These are phyloP conservation scores for Theobroma grandiflorum DNA, from an alignment of 441 rosid species.

Conservation along the genomic window DNA sequence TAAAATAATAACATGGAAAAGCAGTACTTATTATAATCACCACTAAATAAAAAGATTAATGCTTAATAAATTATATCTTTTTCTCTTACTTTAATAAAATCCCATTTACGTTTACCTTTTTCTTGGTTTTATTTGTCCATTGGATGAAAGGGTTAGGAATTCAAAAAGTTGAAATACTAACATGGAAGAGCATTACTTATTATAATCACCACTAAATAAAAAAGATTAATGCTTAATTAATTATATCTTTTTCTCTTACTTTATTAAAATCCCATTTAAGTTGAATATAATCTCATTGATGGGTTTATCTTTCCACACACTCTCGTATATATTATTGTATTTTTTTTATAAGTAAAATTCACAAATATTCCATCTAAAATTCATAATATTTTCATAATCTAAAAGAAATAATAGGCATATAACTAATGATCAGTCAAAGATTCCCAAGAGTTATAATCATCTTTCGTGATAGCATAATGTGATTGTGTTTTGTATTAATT, in stretches of 20 bases:
- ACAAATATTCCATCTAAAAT: no score
- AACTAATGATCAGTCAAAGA: no score
- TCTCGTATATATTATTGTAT: background rate
- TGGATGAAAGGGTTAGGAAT: background rate
- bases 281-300: background rate
- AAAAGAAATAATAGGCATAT: no score
- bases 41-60: no score
- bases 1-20: background rate
- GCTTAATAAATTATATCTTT: no score
- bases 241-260: background rate
- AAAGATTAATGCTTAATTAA: background rate
- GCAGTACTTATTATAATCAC: background rate
- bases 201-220: background rate
- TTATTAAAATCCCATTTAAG: background rate
- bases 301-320: background rate
- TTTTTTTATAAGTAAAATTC: background rate
- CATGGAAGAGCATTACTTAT: background rate
- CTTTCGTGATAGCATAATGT: no score
- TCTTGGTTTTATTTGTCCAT: background rate
- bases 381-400: no score
- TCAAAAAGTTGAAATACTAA: background rate
- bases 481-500: no score
- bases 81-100: no score
- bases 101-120: no score
- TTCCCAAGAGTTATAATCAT: no score